Base-by-base conservation (phyloP, 768 basidiomycete species). In the Pleurotus salmoneostramineus region DNA sequence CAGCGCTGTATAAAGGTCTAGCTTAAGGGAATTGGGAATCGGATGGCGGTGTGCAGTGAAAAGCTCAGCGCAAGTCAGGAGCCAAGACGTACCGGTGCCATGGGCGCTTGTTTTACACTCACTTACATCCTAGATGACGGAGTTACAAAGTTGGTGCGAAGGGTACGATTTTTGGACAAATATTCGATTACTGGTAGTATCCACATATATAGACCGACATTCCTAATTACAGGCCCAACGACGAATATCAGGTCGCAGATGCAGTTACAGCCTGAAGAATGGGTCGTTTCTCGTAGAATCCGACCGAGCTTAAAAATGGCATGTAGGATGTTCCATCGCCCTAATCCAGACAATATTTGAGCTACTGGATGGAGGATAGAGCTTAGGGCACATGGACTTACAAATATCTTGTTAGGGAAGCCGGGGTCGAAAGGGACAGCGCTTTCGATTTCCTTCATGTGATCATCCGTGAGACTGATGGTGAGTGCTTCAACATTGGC, bases 401-500 rank as follows among this genome's bases (percentile, higher is more conserved):
- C 74, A 54, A 77, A 65, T 46, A 74, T 62, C 2, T 46, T 63
- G 5, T 56, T 42, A 5, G 76, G 75, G 69, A 84, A 84, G 3
- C 83, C 83, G 11, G 60, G 58, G 43, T 81, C 74, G 60, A 84
- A 81, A 0, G 75, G 73, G 8, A 74, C 50, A 5, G 71, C 65
- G 21, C 69, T 64, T 50, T 84, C 82, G 10, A 85, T 60, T 42
- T 69, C 72, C 36, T 70, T 66, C 42, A 83, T 77, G 15, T 84
- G 80, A 42, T 77, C 75, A 0, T 69, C 60, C 2, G 74, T 74
- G 46, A 84, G 74, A 0, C 69, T 60, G 37, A 85, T 77, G 8
- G 76, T 72, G 5, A 84, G 65, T 3, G 82, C 81, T 62, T 83
- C 74, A 15, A 83, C 56, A 62, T 83, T 85, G 45, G 74, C 74